A percentile compares a stretch with the other conserved stretches of the same genome.
These are phyloP conservation scores for Colletotrichum agaves DNA, from an alignment of 2,329 filamentous ascomycete species.

Conservation along the genomic window DNA sequence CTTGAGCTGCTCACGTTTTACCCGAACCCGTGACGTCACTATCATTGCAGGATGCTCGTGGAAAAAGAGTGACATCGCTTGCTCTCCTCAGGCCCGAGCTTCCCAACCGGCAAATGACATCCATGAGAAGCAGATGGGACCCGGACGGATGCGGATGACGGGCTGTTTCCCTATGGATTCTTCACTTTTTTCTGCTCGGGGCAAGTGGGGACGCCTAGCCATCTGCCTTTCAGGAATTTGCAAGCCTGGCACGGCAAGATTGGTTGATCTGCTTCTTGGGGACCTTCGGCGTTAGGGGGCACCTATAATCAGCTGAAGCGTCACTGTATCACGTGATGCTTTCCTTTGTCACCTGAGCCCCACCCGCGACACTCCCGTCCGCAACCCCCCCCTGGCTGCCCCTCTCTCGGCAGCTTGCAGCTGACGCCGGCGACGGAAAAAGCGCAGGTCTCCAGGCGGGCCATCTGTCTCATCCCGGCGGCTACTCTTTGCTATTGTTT, in stretches of 20 bases:
- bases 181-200: too few relatives aligned
- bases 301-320: too few relatives aligned
- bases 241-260: neutral
- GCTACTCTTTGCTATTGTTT: neutral
- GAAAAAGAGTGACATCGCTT: slow-evolving; percentile 19
- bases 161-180: neutral
- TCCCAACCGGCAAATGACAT: neutral
- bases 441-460: neutral
- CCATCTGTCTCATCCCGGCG: slow-evolving; percentile 1
- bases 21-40: slow-evolving; percentile 29
- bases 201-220: neutral
- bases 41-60: neutral
- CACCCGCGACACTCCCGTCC: neutral
- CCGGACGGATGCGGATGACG: slow-evolving; percentile 9
- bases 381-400: neutral
- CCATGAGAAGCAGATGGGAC: neutral
- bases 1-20: slow-evolving; percentile 10
- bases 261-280: neutral
- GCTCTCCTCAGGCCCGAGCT: neutral
- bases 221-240: slow-evolving; percentile 21
- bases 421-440: neutral
- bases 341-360: neutral
- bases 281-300: neutral
- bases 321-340: neutral
- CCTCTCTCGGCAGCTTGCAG: neutral